Evolutionary conservation across 352 stramenopile species (phyloP), one percentile per base, ranked within the genome.

Genomic region (Pythium guiyangense): DNA sequence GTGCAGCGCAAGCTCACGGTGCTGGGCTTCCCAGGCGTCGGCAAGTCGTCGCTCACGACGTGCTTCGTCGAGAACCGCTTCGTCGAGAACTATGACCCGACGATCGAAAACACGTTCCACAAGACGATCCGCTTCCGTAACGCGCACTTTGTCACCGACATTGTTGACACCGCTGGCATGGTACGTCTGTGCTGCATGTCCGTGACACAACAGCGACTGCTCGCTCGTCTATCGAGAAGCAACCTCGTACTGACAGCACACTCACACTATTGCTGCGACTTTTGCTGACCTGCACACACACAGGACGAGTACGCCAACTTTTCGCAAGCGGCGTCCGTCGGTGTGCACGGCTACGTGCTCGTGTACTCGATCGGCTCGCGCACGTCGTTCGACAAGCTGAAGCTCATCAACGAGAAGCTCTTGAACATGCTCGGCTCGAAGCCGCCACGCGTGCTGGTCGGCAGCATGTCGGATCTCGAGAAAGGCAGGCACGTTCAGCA

Each of bases 121-220:
- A 98, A 98, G 78, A 98, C 88, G 10, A 97, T 98, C 53, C 86
- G 92, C 39, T 97, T 98, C 75, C 77, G 88, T n/a, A 97, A 97
- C 66, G 95, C 96, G 22, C 90, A 98, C 71, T 98, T 98, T 59
- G 86, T 96, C 35, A 98, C 93, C 26, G 95, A 98, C 67, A 98
- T 98, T 66, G 92, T 98, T 62, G 95, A 98, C 69, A 98, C 93
- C n/a, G 95, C 95, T 14, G 95, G 95, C 56, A 98, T 98, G 85
- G 85, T 94, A 66, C 26, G 70, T 44, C 3, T 10, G 22, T 20
- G 11, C 6, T 63, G 20, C 5, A 10, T 39, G 0, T 29, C 2
- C n/a, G 20, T 14, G 37, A 17, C 29, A 34, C 9, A 9, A 34
- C 9, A 10, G 5, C 29, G 29, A 34, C 9, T 34, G 29, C 31